Evolutionary conservation across 1,139 yeast species (phyloP), one percentile per base, ranked within the genome.

Genomic region (Debaryomycetaceae sp.): DNA sequence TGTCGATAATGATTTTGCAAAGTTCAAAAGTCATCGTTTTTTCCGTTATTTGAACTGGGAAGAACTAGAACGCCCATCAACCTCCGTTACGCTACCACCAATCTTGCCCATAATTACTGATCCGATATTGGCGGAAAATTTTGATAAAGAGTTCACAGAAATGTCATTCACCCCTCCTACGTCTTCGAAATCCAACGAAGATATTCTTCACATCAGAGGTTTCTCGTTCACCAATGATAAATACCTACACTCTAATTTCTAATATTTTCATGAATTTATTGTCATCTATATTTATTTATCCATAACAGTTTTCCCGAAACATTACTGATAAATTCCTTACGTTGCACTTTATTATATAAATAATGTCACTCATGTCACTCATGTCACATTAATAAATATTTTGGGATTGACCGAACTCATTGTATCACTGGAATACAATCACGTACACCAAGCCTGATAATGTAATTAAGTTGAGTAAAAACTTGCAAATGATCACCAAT

Each of bases 121-220:
- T 53, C 91, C 95, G 11, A 80, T 76, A 28, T 65, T 87, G 48
- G 98, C 98, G 0, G 98, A 92, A 59, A 92, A 92, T 58, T 92
- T 92, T 58, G 95, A 92, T 52, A 64, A 75, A 16, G 95, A 88
- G 51, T 92, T 91, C 62, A 91, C 98, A 0, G 81, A 78, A n/a
- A 80, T 89, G 87, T 56, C 67, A 2, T 65, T 72, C 47, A 69
- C 76, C 1, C 78, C 77, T 2, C 74, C 70, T 17, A 30, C 37
- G 5, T 32, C 39, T n/a, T 41, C 40, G 31, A 43, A 42, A 29
- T 36, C 30, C 4, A 48, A 45, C 37, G 43, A 53, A 31, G 73
- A 70, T 41, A 61, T 70, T 29, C 55, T 72, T 39, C 69, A 70
- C 46, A 67, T 72, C 22, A 63, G 67, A 33, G 76, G 72, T 14